Percentiles rank a stretch among this genome's conserved stretches.
phyloP scores from a whole-genome alignment of 1,284 basidiomycete genomes.

The Leccinum angustisporum region DNA sequence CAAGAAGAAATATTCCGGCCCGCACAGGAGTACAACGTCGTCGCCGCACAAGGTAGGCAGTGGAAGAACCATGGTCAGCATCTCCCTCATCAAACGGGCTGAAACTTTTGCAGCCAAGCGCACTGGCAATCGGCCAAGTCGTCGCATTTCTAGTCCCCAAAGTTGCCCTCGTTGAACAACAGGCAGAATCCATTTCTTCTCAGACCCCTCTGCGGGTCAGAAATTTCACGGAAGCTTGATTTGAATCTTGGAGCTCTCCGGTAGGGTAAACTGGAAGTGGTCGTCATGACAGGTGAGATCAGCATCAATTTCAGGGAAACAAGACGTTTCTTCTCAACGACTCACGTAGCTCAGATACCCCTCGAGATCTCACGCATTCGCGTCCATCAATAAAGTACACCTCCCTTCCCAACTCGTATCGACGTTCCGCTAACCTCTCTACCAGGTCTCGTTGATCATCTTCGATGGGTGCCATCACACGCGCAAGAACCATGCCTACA shows the following conservation, averaged over 20 bases:
- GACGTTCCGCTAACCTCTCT: not conserved
- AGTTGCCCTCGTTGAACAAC: conserved; percentile 80
- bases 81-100: conserved; percentile 60
- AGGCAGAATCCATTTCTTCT: conserved; percentile 62
- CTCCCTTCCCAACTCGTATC: not conserved
- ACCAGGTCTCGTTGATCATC: conserved; percentile 67
- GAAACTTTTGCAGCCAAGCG: conserved; percentile 43
- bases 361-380: conserved; percentile 67
- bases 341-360: conserved; percentile 60
- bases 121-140: conserved; percentile 43
- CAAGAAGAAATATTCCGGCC: too few species aligned
- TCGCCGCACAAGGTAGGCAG: too few species aligned
- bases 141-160: conserved; percentile 79
- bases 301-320: not conserved
- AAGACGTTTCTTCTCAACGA: not conserved
- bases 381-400: conserved; percentile 61
- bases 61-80: too few species aligned
- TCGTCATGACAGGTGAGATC: conserved; percentile 75
- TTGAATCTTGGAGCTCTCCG: conserved; percentile 55
- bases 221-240: conserved; percentile 69
- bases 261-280: conserved; percentile 66
- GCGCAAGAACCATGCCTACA: conserved; percentile 78
- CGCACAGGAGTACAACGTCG: too few species aligned
- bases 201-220: conserved; percentile 65
- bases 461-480: conserved; percentile 84